A percentile compares a stretch with the other conserved stretches of the same genome.
Evolutionary conservation across 352 stramenopile species (phyloP).

Genomic region (Elongisporangium undulatum): DNA sequence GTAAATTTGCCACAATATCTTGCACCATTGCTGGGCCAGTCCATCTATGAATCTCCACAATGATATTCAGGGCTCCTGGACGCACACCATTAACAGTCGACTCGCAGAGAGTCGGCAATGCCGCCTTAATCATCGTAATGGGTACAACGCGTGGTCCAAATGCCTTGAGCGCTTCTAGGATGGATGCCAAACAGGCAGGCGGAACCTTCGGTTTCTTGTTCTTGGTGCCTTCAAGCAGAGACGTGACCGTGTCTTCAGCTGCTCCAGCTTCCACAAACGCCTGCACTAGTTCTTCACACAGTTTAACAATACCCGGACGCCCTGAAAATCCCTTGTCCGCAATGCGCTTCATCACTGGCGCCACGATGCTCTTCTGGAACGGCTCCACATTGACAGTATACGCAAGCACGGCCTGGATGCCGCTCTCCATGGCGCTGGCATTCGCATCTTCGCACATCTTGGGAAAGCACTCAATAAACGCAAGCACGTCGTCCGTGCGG

Average conservation of each 20-base stretch:
- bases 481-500: conserved; percentile 34
- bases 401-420: conserved; percentile 63
- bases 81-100: conserved; percentile 81
- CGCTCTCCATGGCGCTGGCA: conserved; percentile 76
- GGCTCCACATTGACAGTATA: conserved; percentile 62
- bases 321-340: conserved; percentile 84
- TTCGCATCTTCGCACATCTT: conserved; percentile 86
- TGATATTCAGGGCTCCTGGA: conserved; percentile 68
- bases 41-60: conserved; percentile 83
- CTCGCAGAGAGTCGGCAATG: conserved; percentile 66
- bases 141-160: conserved; percentile 78
- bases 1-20: conserved; percentile 76
- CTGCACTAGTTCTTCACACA: conserved; percentile 72
- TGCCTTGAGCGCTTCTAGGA: conserved; percentile 68
- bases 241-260: conserved; percentile 64
- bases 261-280: conserved; percentile 74
- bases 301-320: conserved; percentile 66
- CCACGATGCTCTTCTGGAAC: conserved; percentile 67
- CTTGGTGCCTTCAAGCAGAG: conserved; percentile 78
- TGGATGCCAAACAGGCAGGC: conserved; percentile 57
- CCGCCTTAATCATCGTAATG: conserved; percentile 61
- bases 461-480: conserved; percentile 52
- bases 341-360: conserved; percentile 66
- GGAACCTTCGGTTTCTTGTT: conserved; percentile 88
- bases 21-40: conserved; percentile 67